Evolutionary conservation across 1,284 basidiomycete genomes (phyloP), one percentile per base, ranked within the genome.

Genomic region (Rhodofomes roseus): DNA sequence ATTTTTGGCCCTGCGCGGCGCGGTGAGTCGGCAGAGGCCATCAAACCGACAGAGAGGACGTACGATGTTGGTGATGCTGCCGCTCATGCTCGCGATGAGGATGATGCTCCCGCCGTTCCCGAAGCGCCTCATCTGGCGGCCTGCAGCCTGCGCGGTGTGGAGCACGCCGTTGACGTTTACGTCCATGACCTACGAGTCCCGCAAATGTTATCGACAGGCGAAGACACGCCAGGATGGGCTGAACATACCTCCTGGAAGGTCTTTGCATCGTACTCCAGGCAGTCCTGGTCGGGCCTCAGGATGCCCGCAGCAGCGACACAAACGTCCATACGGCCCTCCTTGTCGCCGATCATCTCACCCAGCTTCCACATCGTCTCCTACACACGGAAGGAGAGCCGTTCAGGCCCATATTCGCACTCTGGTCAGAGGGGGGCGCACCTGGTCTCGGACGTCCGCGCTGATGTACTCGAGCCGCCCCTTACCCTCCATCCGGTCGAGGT

Each of bases 41-140:
- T 22, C 23, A 18, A 18, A 23, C 20, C 1, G 14, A n/a, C 18
- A 11, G 14, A 20, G 18, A 54, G 39, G 34, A 41, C 79, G 55
- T 66, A 88, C 92, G 73, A 77, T 84, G 76, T 94, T 94, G 57
- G 92, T 91, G 65, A 95, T 86, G 57, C 86, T 86, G 18, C 92
- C 93, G 52, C 89, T 91, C 90, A 95, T 94, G 60, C 90, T 93
- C 22, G 90, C 93, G 66, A 95, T 87, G 63, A 93, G 75, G 63
- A 93, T 83, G 65, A 95, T 92, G 66, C 90, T 93, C 1, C 92
- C 93, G 18, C 81, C 79, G n/a, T 79, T 83, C 7, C 84, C 82
- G 63, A 87, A 90, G 31, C 84, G 79, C 20, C 71, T 77, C 89
- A 92, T 93, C 73, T 90, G 85, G 58, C 84, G 79, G 9, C 90